A percentile compares a stretch with the other conserved stretches of the same genome.
Evolutionary conservation across 805 yeast genomes (phyloP).

Genomic region (Kodamaea hsintzibuensis): DNA sequence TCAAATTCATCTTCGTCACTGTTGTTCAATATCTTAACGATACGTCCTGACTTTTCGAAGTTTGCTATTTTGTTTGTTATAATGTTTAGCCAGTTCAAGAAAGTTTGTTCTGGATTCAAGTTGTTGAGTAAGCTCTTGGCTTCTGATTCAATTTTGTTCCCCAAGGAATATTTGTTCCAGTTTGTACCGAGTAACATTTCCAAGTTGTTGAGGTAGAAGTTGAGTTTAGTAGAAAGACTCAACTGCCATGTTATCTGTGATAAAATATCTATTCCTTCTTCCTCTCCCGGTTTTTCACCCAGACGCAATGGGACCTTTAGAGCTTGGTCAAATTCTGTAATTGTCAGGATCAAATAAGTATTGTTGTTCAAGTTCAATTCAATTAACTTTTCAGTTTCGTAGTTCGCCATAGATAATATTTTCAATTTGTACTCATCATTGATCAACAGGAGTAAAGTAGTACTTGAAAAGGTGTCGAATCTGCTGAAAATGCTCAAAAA

Average conservation of each 20-base stretch:
- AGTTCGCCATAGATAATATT: conserved; percentile 29
- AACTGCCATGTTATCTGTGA: conserved; percentile 5
- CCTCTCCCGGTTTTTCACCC: background rate
- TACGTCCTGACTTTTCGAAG: conserved; percentile 11
- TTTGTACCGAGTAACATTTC: conserved; percentile 30
- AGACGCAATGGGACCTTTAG: conserved; percentile 1
- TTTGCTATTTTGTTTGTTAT: background rate
- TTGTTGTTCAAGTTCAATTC: conserved; percentile 4
- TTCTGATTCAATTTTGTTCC: conserved; percentile 58
- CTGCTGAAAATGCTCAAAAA: conserved; percentile 25
- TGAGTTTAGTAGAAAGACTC: conserved; percentile 21
- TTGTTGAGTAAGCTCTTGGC: background rate
- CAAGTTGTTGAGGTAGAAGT: conserved; percentile 25
- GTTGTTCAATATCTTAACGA: conserved; percentile 8
- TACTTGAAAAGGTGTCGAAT: conserved; percentile 18
- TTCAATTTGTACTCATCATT: conserved; percentile 38
- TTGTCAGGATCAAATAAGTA: conserved; percentile 16
- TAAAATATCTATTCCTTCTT: background rate
- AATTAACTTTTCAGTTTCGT: conserved; percentile 5
- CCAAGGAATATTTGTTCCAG: conserved; percentile 47
- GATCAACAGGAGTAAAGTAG: conserved; percentile 24
- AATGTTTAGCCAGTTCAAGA: background rate
- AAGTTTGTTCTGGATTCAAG: conserved; percentile 5
- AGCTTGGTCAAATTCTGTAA: background rate
- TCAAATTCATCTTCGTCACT: conserved; percentile 21